Conservation (phyloP, 2,329 filamentous ascomycete species). For the Samsoniella hepiali region DNA sequence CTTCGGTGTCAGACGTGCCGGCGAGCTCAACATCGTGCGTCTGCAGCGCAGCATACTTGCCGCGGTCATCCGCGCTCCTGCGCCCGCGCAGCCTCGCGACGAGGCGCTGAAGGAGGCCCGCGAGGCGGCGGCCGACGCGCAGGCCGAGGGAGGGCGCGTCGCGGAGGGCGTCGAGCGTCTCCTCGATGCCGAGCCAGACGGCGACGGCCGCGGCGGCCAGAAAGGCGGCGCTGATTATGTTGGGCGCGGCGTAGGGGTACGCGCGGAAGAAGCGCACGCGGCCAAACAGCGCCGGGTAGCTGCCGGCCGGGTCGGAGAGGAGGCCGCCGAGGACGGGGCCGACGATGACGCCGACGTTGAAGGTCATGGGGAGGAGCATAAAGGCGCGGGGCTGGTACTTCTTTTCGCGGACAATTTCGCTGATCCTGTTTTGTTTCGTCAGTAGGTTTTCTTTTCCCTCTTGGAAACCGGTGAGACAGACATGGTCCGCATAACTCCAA, state of each 20-base stretch:
- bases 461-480: slow-evolving; percentile 24
- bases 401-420: slow-evolving; percentile 65
- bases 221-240: slow-evolving; percentile 50
- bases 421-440: slow-evolving; percentile 40
- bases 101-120: slow-evolving; percentile 26
- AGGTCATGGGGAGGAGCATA: slow-evolving; percentile 69
- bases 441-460: background rate
- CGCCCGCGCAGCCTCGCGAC: slow-evolving; percentile 17
- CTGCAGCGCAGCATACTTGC: slow-evolving; percentile 27
- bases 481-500: slow-evolving; percentile 75
- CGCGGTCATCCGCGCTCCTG: background rate
- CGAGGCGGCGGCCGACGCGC: slow-evolving; percentile 38
- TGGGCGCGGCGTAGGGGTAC: slow-evolving; percentile 55
- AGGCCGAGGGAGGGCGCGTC: slow-evolving; percentile 40
- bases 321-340: slow-evolving; percentile 68
- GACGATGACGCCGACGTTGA: slow-evolving; percentile 70
- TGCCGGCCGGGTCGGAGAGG: slow-evolving; percentile 62
- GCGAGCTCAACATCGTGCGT: slow-evolving; percentile 25
- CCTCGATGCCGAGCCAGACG: slow-evolving; percentile 51
- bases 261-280: slow-evolving; percentile 42
- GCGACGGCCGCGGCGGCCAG: slow-evolving; percentile 41
- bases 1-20: slow-evolving; percentile 10
- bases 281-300: slow-evolving; percentile 53
- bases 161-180: slow-evolving; percentile 48
- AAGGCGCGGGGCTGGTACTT: slow-evolving; percentile 68